Evolutionary conservation across 2,329 filamentous ascomycete genomes (phyloP), one percentile per base, ranked within the genome.

Genomic region (Sarocladium strictum): DNA sequence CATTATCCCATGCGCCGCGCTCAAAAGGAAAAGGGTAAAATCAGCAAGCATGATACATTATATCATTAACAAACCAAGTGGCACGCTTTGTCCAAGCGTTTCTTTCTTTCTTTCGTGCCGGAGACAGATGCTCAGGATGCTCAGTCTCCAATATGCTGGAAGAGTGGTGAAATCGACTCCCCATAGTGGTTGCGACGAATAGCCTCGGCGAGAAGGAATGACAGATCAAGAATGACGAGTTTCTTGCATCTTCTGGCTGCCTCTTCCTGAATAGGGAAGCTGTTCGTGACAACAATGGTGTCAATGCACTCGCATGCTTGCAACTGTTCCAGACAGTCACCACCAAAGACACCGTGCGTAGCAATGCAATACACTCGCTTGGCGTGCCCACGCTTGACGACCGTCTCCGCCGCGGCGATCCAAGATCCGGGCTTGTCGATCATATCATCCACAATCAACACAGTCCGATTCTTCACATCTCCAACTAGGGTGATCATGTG

Each of bases 371-470:
- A 97, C 33, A 99, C 94, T 71, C 89, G 94, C 63, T 89, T 96
- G 1, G 94, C 94, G 43, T 84, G 83, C 60, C 94, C 95, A 59
- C 88, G 84, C 77, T 97, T 97, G 53, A 96, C 89, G 2, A 96
- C 93, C 1, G 92, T 96, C 76, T 99, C 94, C 12, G 94, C 94
- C 6, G 94, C 94, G 5, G 93, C 93, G 61, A 99, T 95, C 94
- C 94, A 99, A 6, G 90, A 96, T 14, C 88, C 90, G 10, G 91
- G 86, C 74, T 96, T 97, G 74, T 99, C 94, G 65, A 99, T 97
- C 89, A 99, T 97, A 69, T 99, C 94, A 68, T 99, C 94, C 51
- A 99, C 89, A 58, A 99, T 91, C 67, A 99, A 87, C 54, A 97
- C 94, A 0, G 90, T 86, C 56, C 90, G 84, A 66, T 90, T 85